These are phyloP conservation scores for Neoscytalidium dimidiatum DNA, from an alignment of 2,329 filamentous ascomycete species.

Conservation along the genomic window DNA sequence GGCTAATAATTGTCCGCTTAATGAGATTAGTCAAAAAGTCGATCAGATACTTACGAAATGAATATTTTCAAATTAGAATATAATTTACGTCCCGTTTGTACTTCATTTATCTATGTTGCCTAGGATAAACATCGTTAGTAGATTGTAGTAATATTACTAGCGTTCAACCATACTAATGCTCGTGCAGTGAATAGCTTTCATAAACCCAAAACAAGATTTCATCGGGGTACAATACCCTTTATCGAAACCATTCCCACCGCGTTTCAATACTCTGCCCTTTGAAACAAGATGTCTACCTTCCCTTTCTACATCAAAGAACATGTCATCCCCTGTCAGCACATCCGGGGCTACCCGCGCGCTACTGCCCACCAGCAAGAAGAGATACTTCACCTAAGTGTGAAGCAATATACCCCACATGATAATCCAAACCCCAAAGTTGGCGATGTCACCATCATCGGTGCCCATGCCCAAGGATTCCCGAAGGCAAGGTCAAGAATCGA, in stretches of 20 bases:
- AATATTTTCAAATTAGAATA: no score
- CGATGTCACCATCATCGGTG: constrained; percentile 81
- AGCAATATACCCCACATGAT: constrained; percentile 81
- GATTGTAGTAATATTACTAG: no score
- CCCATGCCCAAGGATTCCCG: constrained; percentile 89
- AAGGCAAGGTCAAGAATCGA: constrained; percentile 60
- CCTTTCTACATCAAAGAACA: constrained; percentile 69
- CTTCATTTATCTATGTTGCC: no score
- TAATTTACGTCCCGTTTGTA: no score
- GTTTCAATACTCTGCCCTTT: not conserved
- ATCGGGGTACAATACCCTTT: no score
- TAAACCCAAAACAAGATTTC: no score
- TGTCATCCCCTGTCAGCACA: constrained; percentile 70
- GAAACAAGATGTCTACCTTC: constrained; percentile 57
- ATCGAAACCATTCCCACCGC: no score
- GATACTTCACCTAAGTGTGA: constrained; percentile 71
- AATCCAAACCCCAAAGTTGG: constrained; percentile 69
- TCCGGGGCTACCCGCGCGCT: constrained; percentile 77
- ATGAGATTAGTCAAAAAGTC: not conserved
- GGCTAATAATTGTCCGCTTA: not conserved
- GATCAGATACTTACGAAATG: not conserved
- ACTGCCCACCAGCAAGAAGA: constrained; percentile 75
- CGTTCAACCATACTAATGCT: no score
- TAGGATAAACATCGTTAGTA: no score
- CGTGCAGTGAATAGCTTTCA: no score